phyloP scores from a whole-genome alignment of 768 basidiomycete species.

The Boletus pseudo-olivaceus region DNA sequence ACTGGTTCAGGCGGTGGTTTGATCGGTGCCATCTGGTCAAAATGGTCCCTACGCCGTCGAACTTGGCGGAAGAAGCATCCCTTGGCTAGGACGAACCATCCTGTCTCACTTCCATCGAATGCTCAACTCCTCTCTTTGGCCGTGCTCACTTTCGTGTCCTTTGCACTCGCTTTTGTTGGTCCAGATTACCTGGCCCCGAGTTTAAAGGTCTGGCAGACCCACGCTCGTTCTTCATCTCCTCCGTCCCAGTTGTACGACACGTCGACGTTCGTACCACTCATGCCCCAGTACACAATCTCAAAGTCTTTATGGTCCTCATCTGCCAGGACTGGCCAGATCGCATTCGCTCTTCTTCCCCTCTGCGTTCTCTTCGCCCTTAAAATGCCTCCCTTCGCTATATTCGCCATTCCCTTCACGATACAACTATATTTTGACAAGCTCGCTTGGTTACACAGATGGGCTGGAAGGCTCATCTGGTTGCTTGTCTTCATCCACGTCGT shows the following conservation, averaged over 20 bases:
- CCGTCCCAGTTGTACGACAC: slow-evolving; percentile 29
- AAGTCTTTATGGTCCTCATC: slow-evolving; percentile 73
- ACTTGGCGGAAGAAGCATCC: slow-evolving; percentile 54
- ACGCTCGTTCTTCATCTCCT: slow-evolving; percentile 22
- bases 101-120: slow-evolving; percentile 54
- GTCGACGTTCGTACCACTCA: slow-evolving; percentile 35
- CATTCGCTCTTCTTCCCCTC: slow-evolving; percentile 70
- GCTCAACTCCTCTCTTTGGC: slow-evolving; percentile 53
- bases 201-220: slow-evolving; percentile 43
- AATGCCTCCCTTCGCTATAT: slow-evolving; percentile 66
- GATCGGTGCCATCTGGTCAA: slow-evolving; percentile 52
- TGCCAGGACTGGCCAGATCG: slow-evolving; percentile 63
- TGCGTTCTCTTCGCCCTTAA: slow-evolving; percentile 70
- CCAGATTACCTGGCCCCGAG: slow-evolving; percentile 64
- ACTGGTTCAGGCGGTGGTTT: slow-evolving; percentile 39
- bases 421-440: slow-evolving; percentile 77
- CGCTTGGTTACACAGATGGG: slow-evolving; percentile 66
- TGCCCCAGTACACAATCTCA: slow-evolving; percentile 56
- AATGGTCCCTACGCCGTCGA: slow-evolving; percentile 54
- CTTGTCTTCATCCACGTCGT: slow-evolving; percentile 56
- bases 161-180: slow-evolving; percentile 53
- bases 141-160: slow-evolving; percentile 40
- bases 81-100: slow-evolving; percentile 32
- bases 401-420: slow-evolving; percentile 57
- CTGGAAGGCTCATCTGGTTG: slow-evolving; percentile 67